phyloP scores from a whole-genome alignment of 768 basidiomycete genomes.

The Russula dissimulans region DNA sequence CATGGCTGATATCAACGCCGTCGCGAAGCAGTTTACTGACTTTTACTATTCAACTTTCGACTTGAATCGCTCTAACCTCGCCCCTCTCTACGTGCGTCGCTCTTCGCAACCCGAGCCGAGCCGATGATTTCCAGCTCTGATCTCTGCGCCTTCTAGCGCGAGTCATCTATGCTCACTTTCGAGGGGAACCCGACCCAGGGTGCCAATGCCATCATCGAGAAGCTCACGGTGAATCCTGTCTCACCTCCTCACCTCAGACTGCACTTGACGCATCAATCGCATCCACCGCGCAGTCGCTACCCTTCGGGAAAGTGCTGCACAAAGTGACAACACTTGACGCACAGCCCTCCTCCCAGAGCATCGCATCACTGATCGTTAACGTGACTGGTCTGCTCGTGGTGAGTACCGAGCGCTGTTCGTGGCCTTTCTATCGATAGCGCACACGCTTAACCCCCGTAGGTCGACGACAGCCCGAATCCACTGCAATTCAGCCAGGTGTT shows the following conservation, averaged over 20 bases:
- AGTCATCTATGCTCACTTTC: constrained; percentile 76
- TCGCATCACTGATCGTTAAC: constrained; percentile 62
- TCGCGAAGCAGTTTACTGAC: constrained; percentile 71
- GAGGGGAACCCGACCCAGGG: constrained; percentile 60
- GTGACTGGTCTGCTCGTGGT: constrained; percentile 85
- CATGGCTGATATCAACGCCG: constrained; percentile 64
- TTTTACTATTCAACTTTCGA: constrained; percentile 85
- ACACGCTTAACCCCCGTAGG: constrained; percentile 32
- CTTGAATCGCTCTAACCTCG: constrained; percentile 43
- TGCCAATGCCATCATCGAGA: constrained; percentile 46
- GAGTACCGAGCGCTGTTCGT: constrained; percentile 21
- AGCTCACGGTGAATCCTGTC: constrained; percentile 49
- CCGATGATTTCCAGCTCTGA: neutral
- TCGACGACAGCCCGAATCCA: constrained; percentile 74
- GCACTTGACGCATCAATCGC: neutral
- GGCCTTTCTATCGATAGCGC: neutral
- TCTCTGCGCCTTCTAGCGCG: constrained; percentile 46
- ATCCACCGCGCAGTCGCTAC: constrained; percentile 39
- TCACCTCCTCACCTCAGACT: neutral
- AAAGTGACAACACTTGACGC: constrained; percentile 75
- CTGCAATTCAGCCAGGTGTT: constrained; percentile 89
- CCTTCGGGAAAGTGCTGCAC: constrained; percentile 78
- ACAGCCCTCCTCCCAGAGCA: constrained; percentile 63
- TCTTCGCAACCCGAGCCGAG: neutral
- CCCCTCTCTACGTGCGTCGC: constrained; percentile 66